Base-by-base conservation (phyloP, 2,329 filamentous ascomycete species). In the Venturia asperata region DNA sequence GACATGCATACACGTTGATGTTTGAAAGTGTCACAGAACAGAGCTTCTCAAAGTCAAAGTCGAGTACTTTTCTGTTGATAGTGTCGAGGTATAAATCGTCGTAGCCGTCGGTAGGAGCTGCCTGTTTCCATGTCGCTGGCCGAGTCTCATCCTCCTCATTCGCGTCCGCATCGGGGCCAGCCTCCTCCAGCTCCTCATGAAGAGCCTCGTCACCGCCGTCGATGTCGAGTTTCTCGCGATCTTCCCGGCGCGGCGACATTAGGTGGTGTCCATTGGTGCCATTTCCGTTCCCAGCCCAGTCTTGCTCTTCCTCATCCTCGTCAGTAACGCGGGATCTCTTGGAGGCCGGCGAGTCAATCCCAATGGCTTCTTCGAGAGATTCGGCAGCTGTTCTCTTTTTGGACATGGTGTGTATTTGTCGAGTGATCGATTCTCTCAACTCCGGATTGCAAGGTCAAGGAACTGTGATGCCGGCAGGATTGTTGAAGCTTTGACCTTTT, bases 1-100 rank as follows among this genome's bases (percentile, higher is more conserved):
- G 84, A 73, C 94, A 99, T 11, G 94, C 94, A 76, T 99, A 99
- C 56, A 99, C 92, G 74, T 99, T 99, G 79, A 97, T 97, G 75
- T 97, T 97, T 61, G 92, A 96, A 9, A 99, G 83, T 42, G 91
- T 96, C 69, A 99, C 84, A 30, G 93, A 97, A 79, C 94, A 99
- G 15, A 97, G 85, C 81, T 99, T 99, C 75, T 99, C 94, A 75
- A 99, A 99, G 77, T 99, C 94, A 74, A 97, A 97, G 77, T 99
- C 94, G 65, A 97, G 87, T 60, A 96, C 87, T 73, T 88, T 86
- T 72, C 94, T 90, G 76, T 96, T 87, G 77, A 99, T 95, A 15
- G 94, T 97, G 80, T 99, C 94, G 70, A 99, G 89, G 76, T 99
- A 99, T 37, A 99, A 86, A 75, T 99, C 93, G 72, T 89, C 88